Base-by-base conservation (phyloP, 495 filamentous ascomycete genomes). In the Chaetomium cochliodes region DNA sequence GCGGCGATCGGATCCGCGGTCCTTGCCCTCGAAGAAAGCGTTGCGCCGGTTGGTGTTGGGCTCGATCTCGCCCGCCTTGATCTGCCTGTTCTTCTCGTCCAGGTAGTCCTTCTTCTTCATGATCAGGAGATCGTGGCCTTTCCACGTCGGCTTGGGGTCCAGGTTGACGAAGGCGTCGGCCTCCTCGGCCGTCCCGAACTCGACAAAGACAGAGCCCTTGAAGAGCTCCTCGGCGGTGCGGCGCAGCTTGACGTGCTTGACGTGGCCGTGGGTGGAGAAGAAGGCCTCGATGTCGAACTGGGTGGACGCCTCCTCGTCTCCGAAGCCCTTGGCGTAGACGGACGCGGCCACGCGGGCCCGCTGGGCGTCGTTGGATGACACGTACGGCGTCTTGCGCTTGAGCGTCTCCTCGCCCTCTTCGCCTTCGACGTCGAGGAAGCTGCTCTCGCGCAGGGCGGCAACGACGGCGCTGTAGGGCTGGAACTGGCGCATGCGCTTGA, bases 181-280 rank as follows among this genome's bases (percentile, higher is more conserved):
- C 26, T 85, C 83, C 55, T 93, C 90, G 64, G 89, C 87, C 58
- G 83, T 82, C 39, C 80, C 80, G 73, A 97, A 98, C 77, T 97
- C 93, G 58, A 97, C 92, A 70, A 96, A 98, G 28, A 97, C 87
- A 58, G 92, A 96, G 47, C 91, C 91, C 82, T 98, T 98, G 84
- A 97, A 98, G 25, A 73, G 68, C 69, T 85, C 86, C 33, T 79
- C 67, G 16, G 78, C 64, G n/a, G 82, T 79, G 62, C 96, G 92
- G 63, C 94, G 92, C 54, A 98, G 88, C 66, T 92, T 92, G 64
- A 98, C 88, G n/a, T 85, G 83, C 62, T 91, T 90, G 66, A 89
- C 84, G 8, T 88, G 83, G 18, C 93, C 96, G 75, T 86, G 90
- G 44, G 86, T 84, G 44, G 87, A 84, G 72, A 98, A 93, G 79